Base-by-base conservation (phyloP, 2,329 filamentous ascomycete species). In the Madurella fahalii region DNA sequence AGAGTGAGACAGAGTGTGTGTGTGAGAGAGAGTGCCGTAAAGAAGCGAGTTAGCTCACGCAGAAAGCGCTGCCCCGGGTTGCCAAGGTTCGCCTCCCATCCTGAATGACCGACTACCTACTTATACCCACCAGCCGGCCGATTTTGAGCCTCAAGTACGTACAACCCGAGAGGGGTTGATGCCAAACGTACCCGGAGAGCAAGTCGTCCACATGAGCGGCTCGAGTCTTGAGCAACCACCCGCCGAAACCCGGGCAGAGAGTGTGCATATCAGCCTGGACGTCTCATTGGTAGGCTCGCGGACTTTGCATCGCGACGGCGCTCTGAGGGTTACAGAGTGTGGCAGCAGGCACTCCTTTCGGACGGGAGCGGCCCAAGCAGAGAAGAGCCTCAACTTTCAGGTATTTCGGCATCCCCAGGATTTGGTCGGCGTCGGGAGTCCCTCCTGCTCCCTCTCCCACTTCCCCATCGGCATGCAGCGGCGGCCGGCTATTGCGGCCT, bases 351-450 rank as follows among this genome's bases (percentile, higher is more conserved):
- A 20, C 43, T 48, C 46, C 44, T 37, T 48, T 45, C 30, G 42
- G 40, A 18, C 37, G 40, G 17, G 46, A 47, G 25, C 47, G 49
- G 30, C 49, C 9, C 39, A 30, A 52, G 20, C 13, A 41, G 13
- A 40, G 40, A 37, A 52, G 56, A 54, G 56, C 47, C 50, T 42
- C 50, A 58, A 46, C n/a, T 25, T 9, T 56, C 49, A 42, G 49
- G 50, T 45, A 31, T 5, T 52, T 46, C n/a, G 17, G 32, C 20
- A 43, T 45, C 25, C 53, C 53, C 53, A 15, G 41, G 40, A 42
- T 4, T 37, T 40, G 20, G 48, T 31, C 44, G 30, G 17, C 20
- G 55, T 44, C 48, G 55, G 52, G 48, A 30, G 40, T 39, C 16
- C 43, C 37, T 53, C 47, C 31, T 34, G 43, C 11, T 30, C 43